Evolutionary conservation across 768 basidiomycete species (phyloP), one percentile per base, ranked within the genome.

Genomic region (Suillus luteus): DNA sequence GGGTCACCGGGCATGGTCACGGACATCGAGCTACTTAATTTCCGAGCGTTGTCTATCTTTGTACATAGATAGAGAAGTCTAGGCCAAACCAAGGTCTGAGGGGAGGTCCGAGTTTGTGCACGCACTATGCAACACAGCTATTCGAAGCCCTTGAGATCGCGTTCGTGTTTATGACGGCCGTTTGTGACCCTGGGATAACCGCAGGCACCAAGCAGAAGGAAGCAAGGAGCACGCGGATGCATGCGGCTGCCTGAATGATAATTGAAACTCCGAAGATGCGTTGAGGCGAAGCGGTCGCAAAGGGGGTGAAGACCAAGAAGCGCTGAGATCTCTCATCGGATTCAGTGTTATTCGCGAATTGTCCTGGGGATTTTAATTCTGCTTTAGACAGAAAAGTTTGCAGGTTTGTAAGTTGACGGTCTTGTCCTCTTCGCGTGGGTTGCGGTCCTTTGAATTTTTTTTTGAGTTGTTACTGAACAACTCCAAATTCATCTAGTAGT

Each of bases 261-360:
- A 64, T 66, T 64, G 17, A 37, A 66, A 66, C 65, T 66, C 65
- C 65, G 65, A 52, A 46, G 24, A 27, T 24, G 37, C 5, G 27
- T 33, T 49, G 31, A 52, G 27, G 41, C 61, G 46, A 48, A 61
- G 57, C 40, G 60, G 31, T 27, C 60, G 60, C 48, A 35, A 38
- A 59, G 61, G 60, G 60, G 63, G 46, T 33, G 48, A 37, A 61
- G 59, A 43, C 5, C 17, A 52, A 19, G 51, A 52, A 52, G 57
- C 57, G 41, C 62, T 59, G 40, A 63, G 59, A 48, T 58, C 62
- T 65, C 62, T 55, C 61, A 62, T 62, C 54, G 48, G 64, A 64
- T 64, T 41, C 37, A 44, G 41, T 63, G 31, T 22, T 55, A 17
- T 40, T 41, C 64, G 31, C 51, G 24, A 46, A 51, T 63, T 46